Evolutionary conservation across 1,139 yeast species (phyloP).

Genomic region (Taiozyma sp.): DNA sequence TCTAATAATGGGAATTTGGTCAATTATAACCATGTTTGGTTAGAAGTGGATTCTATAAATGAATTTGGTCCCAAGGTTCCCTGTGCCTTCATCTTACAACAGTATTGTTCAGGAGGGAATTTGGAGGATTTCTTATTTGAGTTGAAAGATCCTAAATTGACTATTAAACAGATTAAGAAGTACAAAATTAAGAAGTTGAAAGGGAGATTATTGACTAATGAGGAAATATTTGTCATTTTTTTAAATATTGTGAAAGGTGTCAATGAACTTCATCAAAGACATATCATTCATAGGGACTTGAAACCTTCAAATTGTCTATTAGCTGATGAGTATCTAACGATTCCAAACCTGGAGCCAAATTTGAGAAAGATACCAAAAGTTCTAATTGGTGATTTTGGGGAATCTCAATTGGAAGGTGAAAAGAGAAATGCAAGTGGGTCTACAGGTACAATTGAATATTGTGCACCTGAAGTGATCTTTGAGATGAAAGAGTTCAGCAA

Average conservation of each 20-base stretch:
- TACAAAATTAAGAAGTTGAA: constrained; percentile 22
- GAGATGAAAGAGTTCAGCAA: constrained; percentile 43
- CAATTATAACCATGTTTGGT: constrained; percentile 88
- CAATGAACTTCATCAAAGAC: constrained; percentile 62
- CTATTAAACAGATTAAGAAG: constrained; percentile 25
- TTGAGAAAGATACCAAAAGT: constrained; percentile 49
- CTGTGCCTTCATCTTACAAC: constrained; percentile 78
- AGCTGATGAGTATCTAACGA: constrained; percentile 30
- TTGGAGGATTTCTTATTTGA: constrained; percentile 57
- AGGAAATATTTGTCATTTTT: constrained; percentile 60
- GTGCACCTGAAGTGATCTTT: constrained; percentile 73
- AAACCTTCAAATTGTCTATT: constrained; percentile 85
- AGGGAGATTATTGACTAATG: constrained; percentile 31
- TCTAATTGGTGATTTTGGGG: constrained; percentile 86
- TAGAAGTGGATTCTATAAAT: constrained; percentile 63
- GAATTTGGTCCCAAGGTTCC: constrained; percentile 63
- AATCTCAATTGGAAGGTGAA: constrained; percentile 69
- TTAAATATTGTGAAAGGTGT: constrained; percentile 67
- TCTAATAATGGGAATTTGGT: constrained; percentile 59
- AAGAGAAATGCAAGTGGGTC: constrained; percentile 58
- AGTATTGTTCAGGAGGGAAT: constrained; percentile 86
- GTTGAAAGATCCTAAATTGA: constrained; percentile 24
- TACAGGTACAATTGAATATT: constrained; percentile 82
- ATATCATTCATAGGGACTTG: constrained; percentile 78
- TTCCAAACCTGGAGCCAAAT: constrained; percentile 8